Percentiles rank a stretch among this genome's conserved stretches.
phyloP scores from a whole-genome alignment of 179 eudicot genomes.

The Spinacia oleracea region DNA sequence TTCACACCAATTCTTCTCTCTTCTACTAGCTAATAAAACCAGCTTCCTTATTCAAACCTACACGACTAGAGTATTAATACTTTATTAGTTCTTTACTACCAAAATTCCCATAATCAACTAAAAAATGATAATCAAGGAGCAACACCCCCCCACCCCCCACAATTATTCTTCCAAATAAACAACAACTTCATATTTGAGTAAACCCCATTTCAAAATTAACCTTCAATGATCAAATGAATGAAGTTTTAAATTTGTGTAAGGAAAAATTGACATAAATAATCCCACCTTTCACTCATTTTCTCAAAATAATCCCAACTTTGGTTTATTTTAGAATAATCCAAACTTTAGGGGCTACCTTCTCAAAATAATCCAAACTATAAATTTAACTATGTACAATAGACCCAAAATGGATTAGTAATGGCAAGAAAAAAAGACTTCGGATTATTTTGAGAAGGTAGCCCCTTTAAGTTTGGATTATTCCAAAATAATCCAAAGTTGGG shows the following conservation, averaged over 20 bases:
- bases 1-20: constrained; percentile 21
- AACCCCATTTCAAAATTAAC: background rate
- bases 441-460: no score
- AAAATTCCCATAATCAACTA: background rate
- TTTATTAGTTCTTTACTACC: background rate
- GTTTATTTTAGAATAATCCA: no score
- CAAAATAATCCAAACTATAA: no score
- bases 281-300: no score
- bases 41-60: constrained; percentile 17
- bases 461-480: no score
- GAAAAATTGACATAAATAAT: no score
- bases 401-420: no score
- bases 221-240: background rate
- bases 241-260: background rate
- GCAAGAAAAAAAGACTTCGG: no score
- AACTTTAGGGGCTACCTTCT: no score
- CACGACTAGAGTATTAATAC: constrained; percentile 1
- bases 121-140: background rate
- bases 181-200: background rate
- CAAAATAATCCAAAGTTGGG: no score
- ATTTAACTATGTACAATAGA: no score
- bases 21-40: background rate
- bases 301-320: no score
- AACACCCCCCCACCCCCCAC: background rate
- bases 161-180: background rate